Conservation (phyloP, 306 rosid genomes). For the Dalbergia cochinchinensis region DNA sequence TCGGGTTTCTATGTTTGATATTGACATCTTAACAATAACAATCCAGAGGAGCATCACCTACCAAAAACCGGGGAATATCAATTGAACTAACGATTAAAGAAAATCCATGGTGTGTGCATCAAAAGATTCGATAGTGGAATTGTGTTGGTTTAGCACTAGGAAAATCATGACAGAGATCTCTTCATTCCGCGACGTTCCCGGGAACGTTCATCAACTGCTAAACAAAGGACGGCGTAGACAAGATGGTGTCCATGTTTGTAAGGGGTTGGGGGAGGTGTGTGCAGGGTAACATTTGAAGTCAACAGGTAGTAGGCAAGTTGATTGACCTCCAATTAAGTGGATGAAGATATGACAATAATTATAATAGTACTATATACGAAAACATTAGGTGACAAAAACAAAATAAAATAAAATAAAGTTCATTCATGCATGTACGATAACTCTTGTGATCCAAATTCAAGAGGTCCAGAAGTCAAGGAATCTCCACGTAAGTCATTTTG, state of each 20-base stretch:
- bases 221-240: constrained; percentile 43
- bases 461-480: constrained; percentile 58
- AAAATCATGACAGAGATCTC: constrained; percentile 4
- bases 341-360: constrained; percentile 35
- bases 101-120: constrained; percentile 20
- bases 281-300: constrained; percentile 49
- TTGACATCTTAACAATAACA: constrained; percentile 59
- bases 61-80: constrained; percentile 48
- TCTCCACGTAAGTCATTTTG: constrained; percentile 34
- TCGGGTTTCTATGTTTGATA: constrained; percentile 52
- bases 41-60: constrained; percentile 40
- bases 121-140: constrained; percentile 35
- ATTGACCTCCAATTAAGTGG: constrained; percentile 40
- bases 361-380: not conserved
- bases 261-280: constrained; percentile 37
- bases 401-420: constrained; percentile 30
- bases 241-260: constrained; percentile 40
- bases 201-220: constrained; percentile 47
- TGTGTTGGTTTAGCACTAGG: constrained; percentile 38
- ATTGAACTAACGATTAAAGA: constrained; percentile 30
- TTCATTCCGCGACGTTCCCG: constrained; percentile 35
- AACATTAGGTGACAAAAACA: constrained; percentile 18
- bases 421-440: constrained; percentile 50
- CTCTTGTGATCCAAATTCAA: constrained; percentile 30
- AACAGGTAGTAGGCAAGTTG: constrained; percentile 51